A percentile compares a stretch with the other conserved stretches of the same genome.
These are phyloP conservation scores for Mortierella sp. DNA, from an alignment of 371 early-diverging fungal species.

Conservation along the genomic window DNA sequence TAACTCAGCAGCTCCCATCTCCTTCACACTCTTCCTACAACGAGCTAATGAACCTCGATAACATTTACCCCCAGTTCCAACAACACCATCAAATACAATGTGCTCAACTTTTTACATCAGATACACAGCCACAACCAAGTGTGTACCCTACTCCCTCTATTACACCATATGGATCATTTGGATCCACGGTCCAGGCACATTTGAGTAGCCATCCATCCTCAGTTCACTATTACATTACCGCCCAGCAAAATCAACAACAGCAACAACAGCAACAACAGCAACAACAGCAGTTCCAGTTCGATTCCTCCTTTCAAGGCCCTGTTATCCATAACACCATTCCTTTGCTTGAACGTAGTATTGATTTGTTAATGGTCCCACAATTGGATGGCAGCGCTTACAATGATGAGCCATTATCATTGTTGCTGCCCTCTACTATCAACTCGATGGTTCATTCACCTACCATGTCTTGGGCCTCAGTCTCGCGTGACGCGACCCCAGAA, in stretches of 20 bases:
- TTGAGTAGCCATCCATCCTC: not conserved
- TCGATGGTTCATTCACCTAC: slow-evolving; percentile 15
- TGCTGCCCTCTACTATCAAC: not conserved
- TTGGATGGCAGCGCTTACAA: not conserved
- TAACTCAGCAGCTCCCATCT: slow-evolving; percentile 3
- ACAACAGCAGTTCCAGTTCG: not conserved
- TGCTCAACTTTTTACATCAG: not conserved
- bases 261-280: not conserved
- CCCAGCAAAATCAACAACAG: not conserved
- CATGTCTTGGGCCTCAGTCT: slow-evolving; percentile 20
- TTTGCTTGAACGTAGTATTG: slow-evolving; percentile 10
- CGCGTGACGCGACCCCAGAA: slow-evolving; percentile 10
- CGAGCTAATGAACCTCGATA: not conserved
- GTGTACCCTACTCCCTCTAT: not conserved
- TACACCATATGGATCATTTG: slow-evolving; percentile 1
- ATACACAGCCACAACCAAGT: not conserved
- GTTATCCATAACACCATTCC: slow-evolving; percentile 2
- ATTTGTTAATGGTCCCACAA: slow-evolving; percentile 10
- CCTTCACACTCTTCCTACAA: slow-evolving; percentile 1
- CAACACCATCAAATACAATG: slow-evolving; percentile 9
- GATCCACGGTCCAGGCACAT: not conserved
- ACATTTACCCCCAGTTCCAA: slow-evolving; percentile 9
- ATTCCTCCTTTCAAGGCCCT: slow-evolving; percentile 3
- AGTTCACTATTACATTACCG: not conserved
- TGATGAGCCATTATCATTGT: not conserved